Conservation (phyloP, 2,329 filamentous ascomycete genomes). For the Paecilomyces variotii region DNA sequence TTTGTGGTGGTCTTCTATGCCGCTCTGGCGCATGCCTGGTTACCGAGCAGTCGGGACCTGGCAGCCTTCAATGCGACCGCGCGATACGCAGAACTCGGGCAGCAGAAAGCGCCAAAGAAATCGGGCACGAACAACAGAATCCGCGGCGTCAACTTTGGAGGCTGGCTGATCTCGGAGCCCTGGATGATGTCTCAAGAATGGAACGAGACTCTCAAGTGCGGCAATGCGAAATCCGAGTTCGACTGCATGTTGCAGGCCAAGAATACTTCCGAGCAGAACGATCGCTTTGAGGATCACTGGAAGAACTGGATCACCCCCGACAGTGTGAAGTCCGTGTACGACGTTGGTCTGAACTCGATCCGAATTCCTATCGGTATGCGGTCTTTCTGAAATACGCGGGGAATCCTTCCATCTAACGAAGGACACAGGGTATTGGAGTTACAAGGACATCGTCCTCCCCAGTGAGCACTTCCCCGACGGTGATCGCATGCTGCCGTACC, state of each 20-base stretch:
- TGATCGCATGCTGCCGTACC: not conserved
- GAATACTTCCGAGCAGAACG: not conserved
- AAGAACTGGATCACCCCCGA: not conserved
- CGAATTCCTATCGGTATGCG: not conserved
- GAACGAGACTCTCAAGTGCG: not conserved
- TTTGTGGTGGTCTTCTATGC: not conserved
- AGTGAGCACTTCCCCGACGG: not conserved
- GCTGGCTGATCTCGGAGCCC: not conserved
- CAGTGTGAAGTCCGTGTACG: not conserved
- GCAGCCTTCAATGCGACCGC: not conserved
- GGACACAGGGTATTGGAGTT: not conserved
- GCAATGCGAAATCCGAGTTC: not conserved
- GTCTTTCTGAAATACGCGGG: not conserved
- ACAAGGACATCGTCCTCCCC: not conserved
- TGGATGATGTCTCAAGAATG: not conserved
- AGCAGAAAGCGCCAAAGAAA: not conserved
- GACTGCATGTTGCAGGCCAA: not conserved
- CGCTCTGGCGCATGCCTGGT: not conserved
- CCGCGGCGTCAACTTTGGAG: not conserved
- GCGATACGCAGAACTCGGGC: not conserved
- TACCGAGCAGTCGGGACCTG: not conserved
- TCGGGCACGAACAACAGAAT: not conserved
- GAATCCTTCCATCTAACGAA: not conserved
- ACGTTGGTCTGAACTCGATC: not conserved
- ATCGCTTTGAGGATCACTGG: not conserved